Conservation (phyloP, 139 green algal species). For the Pleodorina starrii region DNA sequence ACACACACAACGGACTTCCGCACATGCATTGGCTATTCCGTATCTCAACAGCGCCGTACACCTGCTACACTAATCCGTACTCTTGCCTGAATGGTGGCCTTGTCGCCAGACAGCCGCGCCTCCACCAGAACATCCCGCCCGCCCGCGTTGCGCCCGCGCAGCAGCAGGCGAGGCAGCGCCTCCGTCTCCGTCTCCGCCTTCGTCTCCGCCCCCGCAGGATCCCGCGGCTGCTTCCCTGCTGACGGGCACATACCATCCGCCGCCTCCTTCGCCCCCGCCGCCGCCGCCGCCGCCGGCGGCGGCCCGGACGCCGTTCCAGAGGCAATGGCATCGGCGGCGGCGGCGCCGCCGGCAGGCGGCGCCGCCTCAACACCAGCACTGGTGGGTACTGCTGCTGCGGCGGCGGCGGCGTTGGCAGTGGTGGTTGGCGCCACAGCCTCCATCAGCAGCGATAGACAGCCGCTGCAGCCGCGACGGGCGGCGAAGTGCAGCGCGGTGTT, state of each 20-base stretch:
- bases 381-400: too few relatives aligned
- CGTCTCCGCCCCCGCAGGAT: neutral
- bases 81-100: neutral
- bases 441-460: constrained; percentile 9
- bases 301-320: neutral
- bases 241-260: too few relatives aligned
- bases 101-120: constrained; percentile 19
- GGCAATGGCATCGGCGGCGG: neutral
- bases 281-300: too few relatives aligned
- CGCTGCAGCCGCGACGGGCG: neutral
- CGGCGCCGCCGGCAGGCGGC: too few relatives aligned
- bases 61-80: neutral
- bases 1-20: too few relatives aligned
- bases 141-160: constrained; percentile 8
- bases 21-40: neutral
- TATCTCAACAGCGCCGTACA: neutral
- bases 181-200: neutral
- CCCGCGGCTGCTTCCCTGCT: neutral
- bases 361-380: too few relatives aligned
- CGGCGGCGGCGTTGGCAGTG: too few relatives aligned
- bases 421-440: neutral
- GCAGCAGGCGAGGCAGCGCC: neutral
- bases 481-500: constrained; percentile 38
- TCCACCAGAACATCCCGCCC: constrained; percentile 33
- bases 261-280: too few relatives aligned